Evolutionary conservation across 495 filamentous ascomycete genomes (phyloP).

Genomic region (Parathielavia appendiculata): DNA sequence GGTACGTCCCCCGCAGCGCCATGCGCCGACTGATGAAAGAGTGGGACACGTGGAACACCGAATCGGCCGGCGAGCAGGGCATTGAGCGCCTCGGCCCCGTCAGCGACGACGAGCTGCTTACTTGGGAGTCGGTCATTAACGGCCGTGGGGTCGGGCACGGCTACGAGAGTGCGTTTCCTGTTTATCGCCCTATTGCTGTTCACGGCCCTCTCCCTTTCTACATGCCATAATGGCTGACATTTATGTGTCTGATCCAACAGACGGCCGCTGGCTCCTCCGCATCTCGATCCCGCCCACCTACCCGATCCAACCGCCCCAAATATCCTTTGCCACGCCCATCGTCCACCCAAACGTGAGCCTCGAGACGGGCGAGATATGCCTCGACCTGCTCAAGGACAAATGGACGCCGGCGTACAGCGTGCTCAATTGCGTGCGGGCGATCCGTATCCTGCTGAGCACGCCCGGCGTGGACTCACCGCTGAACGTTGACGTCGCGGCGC

Average conservation of each 20-base stretch:
- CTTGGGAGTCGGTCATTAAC: constrained; percentile 76
- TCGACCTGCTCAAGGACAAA: constrained; percentile 73
- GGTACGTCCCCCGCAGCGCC: constrained; percentile 27
- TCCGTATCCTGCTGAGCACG: constrained; percentile 70
- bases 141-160: constrained; percentile 56
- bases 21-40: constrained; percentile 42
- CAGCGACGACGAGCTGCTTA: constrained; percentile 62
- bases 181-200: neutral
- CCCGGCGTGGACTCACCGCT: constrained; percentile 79
- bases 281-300: constrained; percentile 75
- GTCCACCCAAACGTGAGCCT: constrained; percentile 84
- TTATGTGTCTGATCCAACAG: constrained; percentile 38
- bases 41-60: constrained; percentile 38
- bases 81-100: constrained; percentile 62
- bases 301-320: constrained; percentile 67
- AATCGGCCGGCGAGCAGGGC: constrained; percentile 35
- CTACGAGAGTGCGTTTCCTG: constrained; percentile 59
- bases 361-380: constrained; percentile 83
- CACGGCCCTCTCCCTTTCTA: neutral
- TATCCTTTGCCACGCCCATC: constrained; percentile 73
- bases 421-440: constrained; percentile 65
- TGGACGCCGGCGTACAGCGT: constrained; percentile 87
- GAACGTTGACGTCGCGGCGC: constrained; percentile 79
- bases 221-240: neutral
- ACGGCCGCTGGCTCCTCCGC: constrained; percentile 76